Evolutionary conservation across 2,329 filamentous ascomycete genomes (phyloP), one percentile per base, ranked within the genome.

Genomic region (Xylariaceae sp.): DNA sequence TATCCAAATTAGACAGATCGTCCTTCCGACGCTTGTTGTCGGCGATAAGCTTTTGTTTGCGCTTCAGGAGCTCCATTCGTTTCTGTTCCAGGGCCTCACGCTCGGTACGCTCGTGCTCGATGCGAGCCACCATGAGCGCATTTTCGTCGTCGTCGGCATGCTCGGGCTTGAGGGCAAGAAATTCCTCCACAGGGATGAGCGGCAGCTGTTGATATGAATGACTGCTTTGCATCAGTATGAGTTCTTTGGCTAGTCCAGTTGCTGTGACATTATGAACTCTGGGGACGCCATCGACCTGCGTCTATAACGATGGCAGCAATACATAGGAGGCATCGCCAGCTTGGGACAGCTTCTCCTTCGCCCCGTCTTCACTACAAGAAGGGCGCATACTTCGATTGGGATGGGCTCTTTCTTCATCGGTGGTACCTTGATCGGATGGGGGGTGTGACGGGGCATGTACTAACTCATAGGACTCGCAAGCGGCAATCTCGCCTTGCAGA

Each of bases 1-100:
- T 87, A 62, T 99, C 94, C 53, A 99, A 73, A 62, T 87, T 96
- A 17, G 88, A 90, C 43, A 99, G 74, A 62, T 97, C 90, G 48
- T 96, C 91, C 67, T 95, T 96, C 58, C 92, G 82, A 71, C 90
- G 90, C 72, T 95, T 95, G 67, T 96, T 96, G 66, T 83, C 80
- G 1, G 78, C 74, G 45, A 81, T 82, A 43, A 83, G 74, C 66
- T 82, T 82, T 58, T 80, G 77, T 61, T 83, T 83, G 45, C 77
- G 71, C 64, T 80, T 90, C 41, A 90, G 71, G 2, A 91, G 75
- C 58, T 87, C 86, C 66, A 90, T 85, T 44, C 91, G 80, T 61
- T 90, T 85, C 67, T 90, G 86, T 69, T 99, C 94, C 30, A 97
- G 74, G 39, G 85, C 83, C 68, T 95, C 85, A 35, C 94, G 84